A percentile compares a stretch with the other conserved stretches of the same genome.
These are phyloP conservation scores for Streptanthus diversifolius DNA, from an alignment of 345 rosid species.

Conservation along the genomic window DNA sequence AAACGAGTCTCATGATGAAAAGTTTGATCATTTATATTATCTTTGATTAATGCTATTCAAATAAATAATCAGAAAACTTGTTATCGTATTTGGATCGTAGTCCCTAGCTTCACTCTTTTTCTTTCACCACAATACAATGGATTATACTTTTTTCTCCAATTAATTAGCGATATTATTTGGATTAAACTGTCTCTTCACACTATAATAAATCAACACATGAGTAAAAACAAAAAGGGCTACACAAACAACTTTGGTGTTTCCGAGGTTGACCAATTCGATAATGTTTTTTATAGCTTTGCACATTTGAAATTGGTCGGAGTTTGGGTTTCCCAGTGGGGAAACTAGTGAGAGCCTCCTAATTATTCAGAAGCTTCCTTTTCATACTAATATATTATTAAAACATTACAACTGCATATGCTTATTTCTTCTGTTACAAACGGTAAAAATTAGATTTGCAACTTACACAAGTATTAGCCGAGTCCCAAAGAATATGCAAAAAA, in stretches of 20 bases:
- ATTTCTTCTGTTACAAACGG: background rate
- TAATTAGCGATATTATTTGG: background rate
- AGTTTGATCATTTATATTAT: no score
- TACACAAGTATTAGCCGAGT: background rate
- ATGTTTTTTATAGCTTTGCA: background rate
- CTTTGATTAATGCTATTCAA: no score
- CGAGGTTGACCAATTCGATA: background rate
- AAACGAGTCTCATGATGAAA: no score
- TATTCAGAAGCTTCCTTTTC: background rate
- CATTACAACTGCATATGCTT: background rate
- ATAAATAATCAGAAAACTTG: background rate
- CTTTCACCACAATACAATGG: background rate
- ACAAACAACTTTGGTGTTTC: background rate
- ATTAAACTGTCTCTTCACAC: background rate
- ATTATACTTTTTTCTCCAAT: background rate
- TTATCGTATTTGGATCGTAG: background rate
- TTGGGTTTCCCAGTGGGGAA: background rate
- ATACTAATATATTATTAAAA: background rate
- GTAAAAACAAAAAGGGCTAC: no score
- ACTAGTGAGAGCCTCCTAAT: background rate
- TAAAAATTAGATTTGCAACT: background rate
- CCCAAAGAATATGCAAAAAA: conserved; percentile 15
- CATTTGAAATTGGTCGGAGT: background rate
- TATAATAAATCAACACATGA: no score
- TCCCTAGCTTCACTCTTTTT: background rate